Evolutionary conservation across 768 basidiomycete genomes (phyloP).

Genomic region (Boletus rufocinnamomeus): DNA sequence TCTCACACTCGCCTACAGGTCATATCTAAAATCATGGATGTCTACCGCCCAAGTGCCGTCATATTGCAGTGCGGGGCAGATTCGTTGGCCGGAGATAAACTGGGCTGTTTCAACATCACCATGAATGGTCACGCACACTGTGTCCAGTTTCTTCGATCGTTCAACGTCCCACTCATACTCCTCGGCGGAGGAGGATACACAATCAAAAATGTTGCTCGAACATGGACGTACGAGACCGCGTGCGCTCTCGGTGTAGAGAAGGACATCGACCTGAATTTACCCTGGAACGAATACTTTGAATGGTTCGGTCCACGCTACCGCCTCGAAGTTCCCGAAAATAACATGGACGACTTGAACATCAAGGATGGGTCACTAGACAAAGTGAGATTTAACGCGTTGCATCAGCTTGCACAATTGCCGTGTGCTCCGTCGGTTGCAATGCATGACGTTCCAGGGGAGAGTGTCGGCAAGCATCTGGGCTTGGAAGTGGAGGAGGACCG

Average conservation of each 20-base stretch:
- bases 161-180: conserved; percentile 84
- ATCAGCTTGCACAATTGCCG: conserved; percentile 58
- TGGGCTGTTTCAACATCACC: conserved; percentile 94
- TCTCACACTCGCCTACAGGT: conserved; percentile 49
- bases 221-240: conserved; percentile 97
- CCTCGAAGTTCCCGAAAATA: conserved; percentile 86
- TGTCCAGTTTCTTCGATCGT: conserved; percentile 79
- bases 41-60: conserved; percentile 84
- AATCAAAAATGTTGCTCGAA: conserved; percentile 91
- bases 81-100: conserved; percentile 91
- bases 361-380: conserved; percentile 77
- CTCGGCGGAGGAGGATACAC: conserved; percentile 98
- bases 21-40: conserved; percentile 80
- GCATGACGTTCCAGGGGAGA: conserved; percentile 79
- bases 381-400: conserved; percentile 66
- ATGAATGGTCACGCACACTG: conserved; percentile 95
- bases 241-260: conserved; percentile 88
- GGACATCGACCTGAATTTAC: conserved; percentile 73
- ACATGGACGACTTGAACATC: conserved; percentile 93
- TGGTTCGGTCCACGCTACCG: conserved; percentile 97
- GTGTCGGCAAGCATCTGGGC: conserved; percentile 62
- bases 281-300: conserved; percentile 91
- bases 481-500: conserved; percentile 47
- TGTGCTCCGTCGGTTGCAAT: conserved; percentile 85
- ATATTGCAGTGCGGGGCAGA: conserved; percentile 96